phyloP scores from a whole-genome alignment of 2,329 filamentous ascomycete species.

The Sporothrix brunneoviolacea region DNA sequence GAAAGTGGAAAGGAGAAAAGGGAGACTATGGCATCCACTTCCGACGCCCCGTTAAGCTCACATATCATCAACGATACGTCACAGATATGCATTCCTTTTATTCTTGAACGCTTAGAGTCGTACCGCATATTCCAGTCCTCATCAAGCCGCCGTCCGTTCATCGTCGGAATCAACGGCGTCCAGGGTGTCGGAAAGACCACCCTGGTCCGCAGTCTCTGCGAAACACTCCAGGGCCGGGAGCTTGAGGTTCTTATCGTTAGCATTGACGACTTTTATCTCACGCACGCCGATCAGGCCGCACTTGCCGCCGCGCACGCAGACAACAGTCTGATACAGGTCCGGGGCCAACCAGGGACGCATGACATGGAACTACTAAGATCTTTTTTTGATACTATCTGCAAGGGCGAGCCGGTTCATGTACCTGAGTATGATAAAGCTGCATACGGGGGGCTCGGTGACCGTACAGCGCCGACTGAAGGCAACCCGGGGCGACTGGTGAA shows the following conservation, averaged over 20 bases:
- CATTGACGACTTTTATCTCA: constrained; percentile 85
- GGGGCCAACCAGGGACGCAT: constrained; percentile 79
- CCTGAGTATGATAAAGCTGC: constrained; percentile 81
- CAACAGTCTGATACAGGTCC: constrained; percentile 72
- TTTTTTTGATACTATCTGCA: constrained; percentile 55
- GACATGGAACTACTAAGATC: constrained; percentile 58
- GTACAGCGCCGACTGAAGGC: constrained; percentile 49
- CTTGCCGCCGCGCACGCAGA: constrained; percentile 59
- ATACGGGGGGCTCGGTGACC: constrained; percentile 69
- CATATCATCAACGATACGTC: constrained; percentile 70
- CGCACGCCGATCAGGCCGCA: constrained; percentile 58
- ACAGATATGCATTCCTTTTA: constrained; percentile 70
- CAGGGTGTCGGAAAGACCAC: constrained; percentile 93
- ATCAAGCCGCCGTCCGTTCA: constrained; percentile 57
- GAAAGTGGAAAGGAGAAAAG: background rate
- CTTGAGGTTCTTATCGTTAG: constrained; percentile 66
- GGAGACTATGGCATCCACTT: constrained; percentile 20
- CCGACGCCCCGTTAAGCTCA: constrained; percentile 25
- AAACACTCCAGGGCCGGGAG: constrained; percentile 50
- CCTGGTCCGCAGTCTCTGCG: constrained; percentile 61
- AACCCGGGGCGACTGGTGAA: constrained; percentile 55
- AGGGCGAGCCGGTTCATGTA: constrained; percentile 46
- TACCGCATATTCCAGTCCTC: constrained; percentile 10
- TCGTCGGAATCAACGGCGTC: constrained; percentile 83
- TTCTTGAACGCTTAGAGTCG: constrained; percentile 46